Conservation (phyloP, 352 stramenopile species). For the Globisporangium takayamanum region DNA sequence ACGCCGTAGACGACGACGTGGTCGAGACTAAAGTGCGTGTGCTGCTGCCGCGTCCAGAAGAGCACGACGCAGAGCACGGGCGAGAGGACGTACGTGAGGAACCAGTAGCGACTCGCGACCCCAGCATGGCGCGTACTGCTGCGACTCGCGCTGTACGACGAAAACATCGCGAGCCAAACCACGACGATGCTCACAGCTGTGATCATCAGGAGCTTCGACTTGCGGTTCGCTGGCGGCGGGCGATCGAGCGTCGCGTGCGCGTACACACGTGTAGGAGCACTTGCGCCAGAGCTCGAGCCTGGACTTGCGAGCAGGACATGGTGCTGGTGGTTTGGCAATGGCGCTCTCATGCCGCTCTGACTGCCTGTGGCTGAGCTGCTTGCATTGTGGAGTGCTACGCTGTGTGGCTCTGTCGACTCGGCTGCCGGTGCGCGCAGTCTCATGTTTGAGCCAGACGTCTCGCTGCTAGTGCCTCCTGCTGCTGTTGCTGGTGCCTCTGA, state of each 20-base stretch:
- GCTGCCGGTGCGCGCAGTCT: not conserved
- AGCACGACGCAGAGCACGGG: constrained; percentile 53
- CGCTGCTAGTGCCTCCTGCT: not conserved
- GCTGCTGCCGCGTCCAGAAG: constrained; percentile 37
- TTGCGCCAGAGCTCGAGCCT: not conserved
- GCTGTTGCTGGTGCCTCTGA: not conserved
- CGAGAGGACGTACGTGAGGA: constrained; percentile 55
- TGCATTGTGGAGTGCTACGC: too few relatives aligned
- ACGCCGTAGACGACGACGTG: constrained; percentile 67
- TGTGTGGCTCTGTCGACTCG: not conserved
- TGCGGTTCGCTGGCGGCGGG: constrained; percentile 10
- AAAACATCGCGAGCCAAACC: constrained; percentile 70
- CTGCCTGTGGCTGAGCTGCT: not conserved
- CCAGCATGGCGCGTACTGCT: constrained; percentile 12
- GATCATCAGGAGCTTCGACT: constrained; percentile 33
- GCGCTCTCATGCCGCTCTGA: not conserved
- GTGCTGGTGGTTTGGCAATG: not conserved
- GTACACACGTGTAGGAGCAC: not conserved
- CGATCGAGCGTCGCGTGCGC: constrained; percentile 11
- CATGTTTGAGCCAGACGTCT: not conserved
- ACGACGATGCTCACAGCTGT: constrained; percentile 28
- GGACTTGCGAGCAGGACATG: not conserved
- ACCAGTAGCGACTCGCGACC: constrained; percentile 37
- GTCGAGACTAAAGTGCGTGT: constrained; percentile 47
- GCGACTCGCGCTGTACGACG: constrained; percentile 48